phyloP scores from a whole-genome alignment of 805 yeast genomes.

The Metschnikowia sp. region DNA sequence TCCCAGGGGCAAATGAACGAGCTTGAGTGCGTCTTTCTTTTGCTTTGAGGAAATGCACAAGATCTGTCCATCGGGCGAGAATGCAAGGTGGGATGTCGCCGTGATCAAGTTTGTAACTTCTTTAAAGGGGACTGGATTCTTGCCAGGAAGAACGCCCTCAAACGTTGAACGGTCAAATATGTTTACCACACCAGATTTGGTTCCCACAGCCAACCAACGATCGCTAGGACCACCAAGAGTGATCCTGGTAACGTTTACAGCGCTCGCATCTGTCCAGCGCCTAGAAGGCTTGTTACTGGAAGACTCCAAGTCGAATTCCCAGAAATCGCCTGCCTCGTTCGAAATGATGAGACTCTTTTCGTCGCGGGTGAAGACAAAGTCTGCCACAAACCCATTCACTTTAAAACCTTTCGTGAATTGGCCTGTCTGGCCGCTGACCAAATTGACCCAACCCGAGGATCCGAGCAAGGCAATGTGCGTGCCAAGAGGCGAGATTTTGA shows the following conservation, averaged over 20 bases:
- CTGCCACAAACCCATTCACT: slow-evolving; percentile 81
- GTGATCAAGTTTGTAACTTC: slow-evolving; percentile 79
- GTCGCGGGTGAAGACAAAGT: slow-evolving; percentile 63
- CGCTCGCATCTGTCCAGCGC: slow-evolving; percentile 85
- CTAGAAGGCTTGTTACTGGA: slow-evolving; percentile 34
- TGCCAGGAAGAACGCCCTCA: slow-evolving; percentile 1
- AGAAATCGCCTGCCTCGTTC: slow-evolving; percentile 80
- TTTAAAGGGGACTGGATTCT: slow-evolving; percentile 52
- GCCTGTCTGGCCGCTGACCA: slow-evolving; percentile 74
- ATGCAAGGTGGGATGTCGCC: slow-evolving; percentile 66
- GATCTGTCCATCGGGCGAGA: slow-evolving; percentile 86
- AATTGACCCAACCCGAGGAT: slow-evolving; percentile 85
- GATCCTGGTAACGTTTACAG: slow-evolving; percentile 76
- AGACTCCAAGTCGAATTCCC: slow-evolving; percentile 61
- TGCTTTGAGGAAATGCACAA: slow-evolving; percentile 82
- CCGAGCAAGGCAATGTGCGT: slow-evolving; percentile 73
- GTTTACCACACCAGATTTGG: slow-evolving; percentile 84
- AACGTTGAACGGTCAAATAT: slow-evolving; percentile 60
- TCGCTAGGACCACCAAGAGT: slow-evolving; percentile 67
- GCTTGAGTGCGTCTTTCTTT: slow-evolving; percentile 77
- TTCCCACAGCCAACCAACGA: slow-evolving; percentile 87
- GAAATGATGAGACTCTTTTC: slow-evolving; percentile 48
- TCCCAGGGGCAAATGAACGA: slow-evolving; percentile 85
- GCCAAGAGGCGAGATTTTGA: slow-evolving; percentile 74
- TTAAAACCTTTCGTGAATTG: slow-evolving; percentile 86